Evolutionary conservation across 768 basidiomycete genomes (phyloP), one percentile per base, ranked within the genome.

Genomic region (Hydnum rufescens): DNA sequence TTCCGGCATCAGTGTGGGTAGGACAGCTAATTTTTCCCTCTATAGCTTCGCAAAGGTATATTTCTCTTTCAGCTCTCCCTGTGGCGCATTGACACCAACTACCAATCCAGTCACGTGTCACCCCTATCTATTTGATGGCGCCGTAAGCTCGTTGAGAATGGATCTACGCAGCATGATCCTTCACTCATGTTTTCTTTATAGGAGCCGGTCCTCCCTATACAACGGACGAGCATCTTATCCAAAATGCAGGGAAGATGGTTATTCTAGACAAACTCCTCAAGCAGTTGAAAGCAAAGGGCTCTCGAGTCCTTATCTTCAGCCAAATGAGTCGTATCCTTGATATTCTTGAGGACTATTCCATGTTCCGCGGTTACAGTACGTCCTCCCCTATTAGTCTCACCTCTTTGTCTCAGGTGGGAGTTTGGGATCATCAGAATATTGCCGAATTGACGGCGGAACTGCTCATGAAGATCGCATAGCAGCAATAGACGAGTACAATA

Each of bases 301-400:
- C 88, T 2, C 77, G 93, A 4, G 85, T 90, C 2, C 75, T 96
- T 58, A 95, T 99, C 55, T 99, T 99, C 70, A 93, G 88, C 60
- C 95, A 97, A 65, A 97, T 99, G 95, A 92, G 87, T 66, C 81
- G 95, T n/a, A 85, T 97, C 54, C 72, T 96, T 48, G 95, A 99
- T 64, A 97, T 99, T 54, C 65, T 99, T 43, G 93, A 97, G 63
- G 93, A 97, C 62, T 97, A 92, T 65, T 96, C 90, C 65, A 69
- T 93, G 55, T 99, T 96, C 70, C 71, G 92, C 44, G 67, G 68
- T 53, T 92, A 83, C 66, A 80, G 93, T 95, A 60, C 50, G 87
- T 65, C 8, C 32, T 13, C 5, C 16, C 28, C 22, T 23, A 31
- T 70, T 3, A 4, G 50, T 16, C 2, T 29, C 30, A 22, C 4